A percentile compares a stretch with the other conserved stretches of the same genome.
These are phyloP conservation scores for Catharanthus roseus DNA, from an alignment of 257 asterid genomes.

Conservation along the genomic window DNA sequence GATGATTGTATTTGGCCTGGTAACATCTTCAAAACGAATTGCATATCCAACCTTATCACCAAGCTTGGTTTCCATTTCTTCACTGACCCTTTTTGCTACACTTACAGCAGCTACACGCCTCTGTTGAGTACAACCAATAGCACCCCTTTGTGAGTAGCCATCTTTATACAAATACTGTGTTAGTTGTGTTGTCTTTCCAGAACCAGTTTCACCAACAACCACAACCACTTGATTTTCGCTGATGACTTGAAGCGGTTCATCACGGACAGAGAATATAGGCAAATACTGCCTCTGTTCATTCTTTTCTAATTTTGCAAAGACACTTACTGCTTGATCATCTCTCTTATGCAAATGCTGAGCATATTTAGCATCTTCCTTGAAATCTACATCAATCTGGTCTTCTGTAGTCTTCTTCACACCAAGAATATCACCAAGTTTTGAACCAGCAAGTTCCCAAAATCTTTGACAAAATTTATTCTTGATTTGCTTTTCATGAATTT, in stretches of 20 bases:
- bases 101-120: slow-evolving; percentile 99
- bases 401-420: slow-evolving; percentile 95
- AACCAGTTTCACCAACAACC: slow-evolving; percentile 98
- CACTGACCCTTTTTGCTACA: slow-evolving; percentile 96
- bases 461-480: slow-evolving; percentile 86
- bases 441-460: slow-evolving; percentile 99
- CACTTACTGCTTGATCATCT: slow-evolving; percentile 74
- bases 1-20: slow-evolving; percentile 82
- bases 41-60: slow-evolving; percentile 94
- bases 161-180: slow-evolving; percentile 97
- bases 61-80: slow-evolving; percentile 95
- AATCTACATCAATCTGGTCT: slow-evolving; percentile 95
- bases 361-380: slow-evolving; percentile 87
- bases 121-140: slow-evolving; percentile 95
- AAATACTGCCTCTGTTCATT: slow-evolving; percentile 81
- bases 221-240: slow-evolving; percentile 95
- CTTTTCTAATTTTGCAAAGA: slow-evolving; percentile 67
- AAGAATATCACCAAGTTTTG: slow-evolving; percentile 85
- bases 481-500: slow-evolving; percentile 92
- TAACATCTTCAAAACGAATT: slow-evolving; percentile 95
- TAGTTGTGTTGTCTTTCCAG: slow-evolving; percentile 93
- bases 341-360: slow-evolving; percentile 62
- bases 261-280: slow-evolving; percentile 95
- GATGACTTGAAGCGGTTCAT: slow-evolving; percentile 87
- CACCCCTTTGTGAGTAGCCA: slow-evolving; percentile 61